A percentile compares a stretch with the other conserved stretches of the same genome.
phyloP scores from a whole-genome alignment of 164 flowering plant genomes.

The Vitis rotundifolia region DNA sequence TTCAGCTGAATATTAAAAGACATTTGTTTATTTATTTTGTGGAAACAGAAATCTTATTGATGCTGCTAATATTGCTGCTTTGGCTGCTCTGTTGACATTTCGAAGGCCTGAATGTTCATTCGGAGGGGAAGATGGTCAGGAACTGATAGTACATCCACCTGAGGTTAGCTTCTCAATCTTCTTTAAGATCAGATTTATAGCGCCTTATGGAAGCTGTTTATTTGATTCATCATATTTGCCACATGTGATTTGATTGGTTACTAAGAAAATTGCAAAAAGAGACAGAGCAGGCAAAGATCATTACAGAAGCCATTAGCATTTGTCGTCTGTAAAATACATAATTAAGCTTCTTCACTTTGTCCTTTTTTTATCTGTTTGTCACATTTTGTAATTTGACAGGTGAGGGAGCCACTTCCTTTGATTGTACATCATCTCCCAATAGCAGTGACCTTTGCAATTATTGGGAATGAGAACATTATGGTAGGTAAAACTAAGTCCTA shows the following conservation, averaged over 20 bases:
- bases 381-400: conserved; percentile 43
- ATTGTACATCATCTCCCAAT: conserved; percentile 89
- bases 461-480: conserved; percentile 60
- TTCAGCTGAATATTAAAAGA: background rate
- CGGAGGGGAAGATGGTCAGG: conserved; percentile 87
- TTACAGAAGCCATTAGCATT: background rate
- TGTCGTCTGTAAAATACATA: too few relatives aligned
- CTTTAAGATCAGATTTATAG: too few relatives aligned
- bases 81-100: conserved; percentile 87
- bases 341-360: background rate
- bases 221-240: too few relatives aligned
- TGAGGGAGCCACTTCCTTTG: conserved; percentile 81
- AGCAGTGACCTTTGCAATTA: conserved; percentile 86
- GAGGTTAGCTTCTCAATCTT: conserved; percentile 52
- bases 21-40: conserved; percentile 1
- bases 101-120: conserved; percentile 90
- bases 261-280: too few relatives aligned
- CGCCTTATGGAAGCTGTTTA: too few relatives aligned
- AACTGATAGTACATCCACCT: conserved; percentile 81
- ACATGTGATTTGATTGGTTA: too few relatives aligned
- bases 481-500: conserved; percentile 38
- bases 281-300: background rate
- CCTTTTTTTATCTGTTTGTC: background rate
- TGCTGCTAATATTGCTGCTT: conserved; percentile 97
- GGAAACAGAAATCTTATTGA: conserved; percentile 85